Evolutionary conservation across 2,329 filamentous ascomycete genomes (phyloP), one percentile per base, ranked within the genome.

Genomic region (Aspergillus sojae): DNA sequence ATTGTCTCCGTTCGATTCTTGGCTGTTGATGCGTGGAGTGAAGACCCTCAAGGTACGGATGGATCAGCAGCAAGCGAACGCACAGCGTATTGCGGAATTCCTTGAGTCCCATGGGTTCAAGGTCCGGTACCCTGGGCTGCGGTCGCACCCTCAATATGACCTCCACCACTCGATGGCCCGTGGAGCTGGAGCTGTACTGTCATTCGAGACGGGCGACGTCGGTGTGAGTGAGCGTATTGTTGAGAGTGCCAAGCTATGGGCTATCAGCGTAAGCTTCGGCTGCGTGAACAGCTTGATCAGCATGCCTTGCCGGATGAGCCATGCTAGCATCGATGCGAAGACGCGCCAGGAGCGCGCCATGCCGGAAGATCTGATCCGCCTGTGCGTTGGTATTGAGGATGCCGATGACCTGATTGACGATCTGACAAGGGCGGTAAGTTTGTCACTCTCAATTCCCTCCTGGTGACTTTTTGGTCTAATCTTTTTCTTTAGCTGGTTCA

Each of bases 231-330:
- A 97, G 81, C 88, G 94, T 45, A 97, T 99, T 72, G 95, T 99
- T 5, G 95, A 98, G 81, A 92, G 91, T 34, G 92, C 95, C 2
- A 88, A 91, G 68, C 83, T 99, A 36, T 99, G 93, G 89, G 93
- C 91, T 39, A 99, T 99, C 71, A 96, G 92, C 69, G 95, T 99
- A 64, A 97, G 93, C 74, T 99, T 99, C 76, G 95, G 95, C 55
- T 98, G 95, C 77, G 95, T 99, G 69, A 99, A 99, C 82, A 96
- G 92, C 76, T 83, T 99, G 77, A 99, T 99, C 79, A 97, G 94
- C 82, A 97, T 99, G 94, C 94, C 95, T 10, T 99, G 95, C 81
- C 93, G 94, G 74, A 99, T 99, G 96, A 98, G 94, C 80, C 95
- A 99, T 80, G 95, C 95, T 45, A 97, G 93, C 76, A 99, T 99